phyloP scores from a whole-genome alignment of 78 protist genomes.

The Diacronema lutheri region DNA sequence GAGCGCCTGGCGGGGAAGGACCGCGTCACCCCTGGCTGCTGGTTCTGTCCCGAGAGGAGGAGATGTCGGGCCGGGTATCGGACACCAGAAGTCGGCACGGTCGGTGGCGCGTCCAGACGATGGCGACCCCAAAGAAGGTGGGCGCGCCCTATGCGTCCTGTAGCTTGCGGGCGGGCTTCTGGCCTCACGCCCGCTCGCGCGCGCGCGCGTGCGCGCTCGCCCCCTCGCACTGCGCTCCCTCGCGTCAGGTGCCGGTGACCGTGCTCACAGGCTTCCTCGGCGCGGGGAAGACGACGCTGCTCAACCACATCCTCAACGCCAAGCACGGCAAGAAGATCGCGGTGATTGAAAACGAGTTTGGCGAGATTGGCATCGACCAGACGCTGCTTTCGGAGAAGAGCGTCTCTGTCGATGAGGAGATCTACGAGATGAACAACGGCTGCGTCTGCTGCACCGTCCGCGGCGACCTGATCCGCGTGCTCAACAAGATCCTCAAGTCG shows the following conservation, averaged over 20 bases:
- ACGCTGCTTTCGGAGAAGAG: background rate
- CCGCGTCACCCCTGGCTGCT: no score
- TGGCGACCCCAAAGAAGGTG: no score
- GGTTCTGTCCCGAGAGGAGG: no score
- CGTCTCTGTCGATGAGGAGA: conserved; percentile 42
- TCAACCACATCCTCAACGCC: conserved; percentile 67
- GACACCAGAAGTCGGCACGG: no score
- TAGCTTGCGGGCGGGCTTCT: no score
- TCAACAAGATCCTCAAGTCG: background rate
- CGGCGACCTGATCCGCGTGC: conserved; percentile 7
- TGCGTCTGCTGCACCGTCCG: conserved; percentile 75
- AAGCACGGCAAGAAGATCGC: conserved; percentile 50
- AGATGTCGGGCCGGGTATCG: no score
- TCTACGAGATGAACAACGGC: conserved; percentile 72
- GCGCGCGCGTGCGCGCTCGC: no score
- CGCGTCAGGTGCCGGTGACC: conserved; percentile 32
- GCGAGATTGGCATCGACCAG: conserved; percentile 36
- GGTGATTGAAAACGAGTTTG: conserved; percentile 46
- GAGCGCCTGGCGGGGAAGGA: no score
- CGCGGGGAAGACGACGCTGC: conserved; percentile 77
- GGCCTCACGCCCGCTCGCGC: no score
- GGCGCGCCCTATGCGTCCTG: no score
- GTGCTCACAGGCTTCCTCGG: conserved; percentile 66
- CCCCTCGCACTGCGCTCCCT: no score
- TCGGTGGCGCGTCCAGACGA: no score